phyloP scores from a whole-genome alignment of 257 asterid species.

The Lithospermum erythrorhizon region DNA sequence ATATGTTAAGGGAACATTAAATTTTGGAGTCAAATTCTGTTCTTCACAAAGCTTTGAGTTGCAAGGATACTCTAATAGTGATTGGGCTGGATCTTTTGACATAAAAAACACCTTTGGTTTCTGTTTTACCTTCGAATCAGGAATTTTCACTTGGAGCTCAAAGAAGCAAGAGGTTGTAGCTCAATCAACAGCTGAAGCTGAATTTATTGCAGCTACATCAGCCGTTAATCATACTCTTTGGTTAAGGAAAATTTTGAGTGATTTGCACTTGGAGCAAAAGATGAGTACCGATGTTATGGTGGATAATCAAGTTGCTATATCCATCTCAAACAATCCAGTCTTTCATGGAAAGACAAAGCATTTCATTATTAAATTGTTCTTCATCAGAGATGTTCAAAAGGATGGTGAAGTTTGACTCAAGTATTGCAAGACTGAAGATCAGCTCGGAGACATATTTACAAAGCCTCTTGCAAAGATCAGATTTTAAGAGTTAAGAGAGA shows the following conservation, averaged over 20 bases:
- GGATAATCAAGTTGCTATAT: slow-evolving; percentile 1
- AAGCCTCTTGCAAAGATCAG: slow-evolving; percentile 1
- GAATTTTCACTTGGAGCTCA: slow-evolving; percentile 11
- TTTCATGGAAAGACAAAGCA: slow-evolving; percentile 11
- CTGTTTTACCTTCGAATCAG: slow-evolving; percentile 2
- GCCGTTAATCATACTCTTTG: slow-evolving; percentile 3
- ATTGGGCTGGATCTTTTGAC: slow-evolving; percentile 8
- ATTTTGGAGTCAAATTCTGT: slow-evolving; percentile 6
- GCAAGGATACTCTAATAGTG: not conserved
- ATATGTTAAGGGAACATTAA: not conserved
- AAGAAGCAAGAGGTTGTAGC: slow-evolving; percentile 12
- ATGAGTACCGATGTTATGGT: not conserved
- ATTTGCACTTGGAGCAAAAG: not conserved
- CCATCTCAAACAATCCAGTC: not conserved
- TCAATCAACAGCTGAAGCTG: slow-evolving; percentile 6
- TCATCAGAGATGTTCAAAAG: slow-evolving; percentile 6
- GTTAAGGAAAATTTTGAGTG: slow-evolving; percentile 2
- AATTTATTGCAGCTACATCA: slow-evolving; percentile 1
- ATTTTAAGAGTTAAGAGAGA: not conserved
- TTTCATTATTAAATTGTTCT: slow-evolving; percentile 3
- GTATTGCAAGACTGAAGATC: not conserved
- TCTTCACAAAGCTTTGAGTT: not conserved
- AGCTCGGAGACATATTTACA: slow-evolving; percentile 1
- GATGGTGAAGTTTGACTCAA: not conserved
- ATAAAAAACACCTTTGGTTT: slow-evolving; percentile 8